A percentile compares a stretch with the other conserved stretches of the same genome.
phyloP scores from a whole-genome alignment of 805 yeast genomes.

The Nakazawaea wickerhamii region DNA sequence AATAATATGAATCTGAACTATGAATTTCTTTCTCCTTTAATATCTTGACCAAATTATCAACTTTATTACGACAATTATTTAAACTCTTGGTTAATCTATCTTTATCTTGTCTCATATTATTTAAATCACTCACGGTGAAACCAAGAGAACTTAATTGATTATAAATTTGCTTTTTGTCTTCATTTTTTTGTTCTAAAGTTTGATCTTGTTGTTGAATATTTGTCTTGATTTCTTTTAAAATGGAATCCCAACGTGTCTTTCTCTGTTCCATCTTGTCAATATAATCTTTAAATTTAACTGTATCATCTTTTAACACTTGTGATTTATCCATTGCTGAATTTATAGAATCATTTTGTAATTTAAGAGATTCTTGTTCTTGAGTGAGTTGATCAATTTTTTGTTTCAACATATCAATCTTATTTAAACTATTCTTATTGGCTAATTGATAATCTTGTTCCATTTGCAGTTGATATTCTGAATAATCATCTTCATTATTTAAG shows the following conservation, averaged over 20 bases:
- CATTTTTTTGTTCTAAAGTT: constrained; percentile 32
- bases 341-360: constrained; percentile 39
- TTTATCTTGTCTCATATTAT: constrained; percentile 55
- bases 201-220: constrained; percentile 45
- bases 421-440: constrained; percentile 43
- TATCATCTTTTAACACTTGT: constrained; percentile 63
- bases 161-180: constrained; percentile 36
- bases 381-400: constrained; percentile 34
- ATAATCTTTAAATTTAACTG: constrained; percentile 65
- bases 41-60: constrained; percentile 41
- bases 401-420: constrained; percentile 37
- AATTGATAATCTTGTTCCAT: constrained; percentile 51
- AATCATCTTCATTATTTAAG: constrained; percentile 57
- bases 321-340: constrained; percentile 51
- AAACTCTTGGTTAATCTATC: constrained; percentile 51
- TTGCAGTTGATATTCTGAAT: constrained; percentile 45
- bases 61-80: constrained; percentile 35
- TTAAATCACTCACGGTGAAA: constrained; percentile 56
- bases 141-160: constrained; percentile 47
- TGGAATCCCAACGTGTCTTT: constrained; percentile 57
- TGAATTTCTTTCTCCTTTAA: constrained; percentile 46
- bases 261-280: constrained; percentile 62
- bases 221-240: constrained; percentile 47
- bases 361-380: constrained; percentile 36
- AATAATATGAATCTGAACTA: constrained; percentile 43